Conservation (phyloP, 1,284 basidiomycete genomes). For the Naganishia albida region DNA sequence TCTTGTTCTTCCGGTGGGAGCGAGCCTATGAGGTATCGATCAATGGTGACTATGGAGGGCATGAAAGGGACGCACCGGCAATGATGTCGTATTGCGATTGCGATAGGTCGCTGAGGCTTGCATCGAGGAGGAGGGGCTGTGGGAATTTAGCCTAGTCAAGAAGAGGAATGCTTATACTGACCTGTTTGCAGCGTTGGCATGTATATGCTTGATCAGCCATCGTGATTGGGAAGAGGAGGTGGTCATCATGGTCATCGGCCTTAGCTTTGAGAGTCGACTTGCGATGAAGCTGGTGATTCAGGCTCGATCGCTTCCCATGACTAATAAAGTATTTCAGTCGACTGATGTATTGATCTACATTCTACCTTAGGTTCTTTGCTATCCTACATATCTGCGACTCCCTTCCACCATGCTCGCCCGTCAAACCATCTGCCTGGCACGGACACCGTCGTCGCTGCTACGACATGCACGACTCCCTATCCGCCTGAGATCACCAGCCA, state of each 20-base stretch:
- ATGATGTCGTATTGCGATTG: conserved; percentile 85
- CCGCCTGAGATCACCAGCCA: too few relatives aligned
- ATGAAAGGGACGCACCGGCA: conserved; percentile 49
- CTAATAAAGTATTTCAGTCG: not conserved
- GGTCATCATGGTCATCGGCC: not conserved
- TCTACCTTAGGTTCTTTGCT: too few relatives aligned
- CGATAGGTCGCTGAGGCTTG: conserved; percentile 75
- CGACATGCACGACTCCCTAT: too few relatives aligned
- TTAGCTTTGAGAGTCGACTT: not conserved
- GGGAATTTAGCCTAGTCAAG: not conserved
- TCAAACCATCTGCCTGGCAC: too few relatives aligned
- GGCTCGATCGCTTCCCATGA: not conserved
- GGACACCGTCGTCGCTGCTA: too few relatives aligned
- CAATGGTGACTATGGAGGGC: conserved; percentile 60
- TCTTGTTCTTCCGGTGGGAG: conserved; percentile 46
- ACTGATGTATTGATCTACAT: too few relatives aligned
- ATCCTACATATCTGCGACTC: too few relatives aligned
- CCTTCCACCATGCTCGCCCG: too few relatives aligned
- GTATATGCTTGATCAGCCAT: conserved; percentile 35
- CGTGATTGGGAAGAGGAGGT: too few relatives aligned
- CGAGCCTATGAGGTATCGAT: conserved; percentile 40
- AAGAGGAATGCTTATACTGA: conserved; percentile 24
- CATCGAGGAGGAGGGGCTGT: conserved; percentile 79
- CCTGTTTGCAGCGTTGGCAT: conserved; percentile 52
- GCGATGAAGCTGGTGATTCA: too few relatives aligned